phyloP scores from a whole-genome alignment of 768 basidiomycete species.

The Boletus insuetus region DNA sequence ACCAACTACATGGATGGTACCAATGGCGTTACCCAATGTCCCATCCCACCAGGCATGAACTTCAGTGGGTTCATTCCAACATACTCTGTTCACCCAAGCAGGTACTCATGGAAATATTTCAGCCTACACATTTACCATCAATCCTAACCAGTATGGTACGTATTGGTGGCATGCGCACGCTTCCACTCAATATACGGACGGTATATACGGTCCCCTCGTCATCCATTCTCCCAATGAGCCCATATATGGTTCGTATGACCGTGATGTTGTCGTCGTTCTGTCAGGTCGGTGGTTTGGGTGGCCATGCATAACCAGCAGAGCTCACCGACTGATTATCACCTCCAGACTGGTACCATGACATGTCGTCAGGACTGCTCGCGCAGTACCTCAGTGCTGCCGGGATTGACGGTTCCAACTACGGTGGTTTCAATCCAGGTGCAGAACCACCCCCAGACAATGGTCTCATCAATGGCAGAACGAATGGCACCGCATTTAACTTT shows the following conservation, averaged over 20 bases:
- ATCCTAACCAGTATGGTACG: slow-evolving; percentile 41
- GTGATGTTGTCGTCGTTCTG: slow-evolving; percentile 37
- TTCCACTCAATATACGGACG: slow-evolving; percentile 45
- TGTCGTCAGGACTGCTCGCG: slow-evolving; percentile 29
- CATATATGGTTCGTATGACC: slow-evolving; percentile 35
- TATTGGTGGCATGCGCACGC: slow-evolving; percentile 49
- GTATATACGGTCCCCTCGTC: slow-evolving; percentile 46
- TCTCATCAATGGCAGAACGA: slow-evolving; percentile 34
- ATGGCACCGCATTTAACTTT: slow-evolving; percentile 28
- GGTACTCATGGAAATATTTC: not conserved
- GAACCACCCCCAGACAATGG: slow-evolving; percentile 40
- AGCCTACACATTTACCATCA: slow-evolving; percentile 41
- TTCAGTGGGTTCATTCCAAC: slow-evolving; percentile 26
- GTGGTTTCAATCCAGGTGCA: slow-evolving; percentile 30
- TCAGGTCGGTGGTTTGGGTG: slow-evolving; percentile 27
- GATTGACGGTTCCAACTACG: slow-evolving; percentile 28
- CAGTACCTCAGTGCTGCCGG: slow-evolving; percentile 30
- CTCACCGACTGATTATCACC: not conserved
- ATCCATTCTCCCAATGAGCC: slow-evolving; percentile 40
- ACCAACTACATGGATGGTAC: slow-evolving; percentile 52
- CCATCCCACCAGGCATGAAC: slow-evolving; percentile 49
- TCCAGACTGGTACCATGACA: slow-evolving; percentile 34
- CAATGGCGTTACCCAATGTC: slow-evolving; percentile 47
- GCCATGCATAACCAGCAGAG: not conserved
- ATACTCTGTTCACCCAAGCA: not conserved